phyloP scores from a whole-genome alignment of 371 early-diverging fungal species.

The Mucor mucedo region DNA sequence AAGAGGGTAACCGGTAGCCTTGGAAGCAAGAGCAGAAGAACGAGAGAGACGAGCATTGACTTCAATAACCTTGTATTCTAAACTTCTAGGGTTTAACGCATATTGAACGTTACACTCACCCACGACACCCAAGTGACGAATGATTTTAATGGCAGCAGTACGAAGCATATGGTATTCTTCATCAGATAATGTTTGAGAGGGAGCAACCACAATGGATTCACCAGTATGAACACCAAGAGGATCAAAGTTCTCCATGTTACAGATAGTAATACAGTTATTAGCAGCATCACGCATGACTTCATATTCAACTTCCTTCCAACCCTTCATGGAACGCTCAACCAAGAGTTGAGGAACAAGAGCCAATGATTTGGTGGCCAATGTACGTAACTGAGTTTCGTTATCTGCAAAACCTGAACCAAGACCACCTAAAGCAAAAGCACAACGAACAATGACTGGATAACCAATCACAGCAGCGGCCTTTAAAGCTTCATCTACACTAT shows the following conservation, averaged over 20 bases:
- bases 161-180: constrained; percentile 95
- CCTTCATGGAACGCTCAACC: constrained; percentile 94
- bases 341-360: constrained; percentile 86
- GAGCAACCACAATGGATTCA: constrained; percentile 96
- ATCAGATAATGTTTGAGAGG: constrained; percentile 91
- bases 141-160: constrained; percentile 91
- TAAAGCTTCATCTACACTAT: constrained; percentile 82
- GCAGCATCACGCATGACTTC: constrained; percentile 96
- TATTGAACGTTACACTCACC: constrained; percentile 98
- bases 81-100: constrained; percentile 85
- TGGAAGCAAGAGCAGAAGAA: constrained; percentile 87
- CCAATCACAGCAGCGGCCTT: constrained; percentile 83
- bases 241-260: constrained; percentile 99
- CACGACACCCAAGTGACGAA: constrained; percentile 94
- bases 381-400: constrained; percentile 72
- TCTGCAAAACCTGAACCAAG: constrained; percentile 95
- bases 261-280: constrained; percentile 96
- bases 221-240: constrained; percentile 96
- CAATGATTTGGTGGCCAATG: constrained; percentile 80
- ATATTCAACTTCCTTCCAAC: constrained; percentile 98
- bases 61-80: constrained; percentile 93
- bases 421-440: constrained; percentile 95
- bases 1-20: constrained; percentile 95
- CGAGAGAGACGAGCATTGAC: constrained; percentile 95
- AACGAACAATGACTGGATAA: constrained; percentile 92